Evolutionary conservation across 176 grass and related monocot species (phyloP).

Genomic region (Musa itinerans): DNA sequence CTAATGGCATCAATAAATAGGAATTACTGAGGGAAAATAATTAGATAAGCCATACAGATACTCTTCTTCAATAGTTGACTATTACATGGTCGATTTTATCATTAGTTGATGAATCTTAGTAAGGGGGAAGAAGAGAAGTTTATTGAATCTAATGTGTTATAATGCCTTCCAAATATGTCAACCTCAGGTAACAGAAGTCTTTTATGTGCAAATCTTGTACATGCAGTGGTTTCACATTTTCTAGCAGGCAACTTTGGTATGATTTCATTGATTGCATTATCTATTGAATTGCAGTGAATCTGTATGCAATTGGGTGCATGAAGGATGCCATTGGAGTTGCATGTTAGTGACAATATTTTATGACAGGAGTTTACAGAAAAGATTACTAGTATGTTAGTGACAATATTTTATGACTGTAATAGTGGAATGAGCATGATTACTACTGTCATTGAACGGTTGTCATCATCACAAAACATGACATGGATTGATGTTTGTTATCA

Average conservation of each 20-base stretch:
- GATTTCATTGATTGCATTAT: no score
- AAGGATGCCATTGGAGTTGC: no score
- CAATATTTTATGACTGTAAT: no score
- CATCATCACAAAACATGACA: neutral
- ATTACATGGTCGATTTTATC: neutral
- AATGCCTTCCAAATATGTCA: neutral
- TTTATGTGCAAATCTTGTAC: neutral
- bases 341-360: no score
- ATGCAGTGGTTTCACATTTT: neutral
- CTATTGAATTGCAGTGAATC: no score
- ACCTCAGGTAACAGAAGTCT: neutral
- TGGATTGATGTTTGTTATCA: neutral
- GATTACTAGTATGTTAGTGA: no score
- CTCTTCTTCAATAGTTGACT: neutral
- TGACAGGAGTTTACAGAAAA: no score
- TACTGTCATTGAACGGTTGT: neutral
- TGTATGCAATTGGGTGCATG: no score
- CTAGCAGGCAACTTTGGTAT: no score
- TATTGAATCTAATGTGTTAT: neutral
- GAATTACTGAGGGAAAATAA: neutral
- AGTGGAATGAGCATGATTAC: neutral
- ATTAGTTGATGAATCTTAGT: neutral
- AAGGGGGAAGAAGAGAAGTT: neutral
- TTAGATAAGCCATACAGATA: neutral
- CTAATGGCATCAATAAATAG: conserved; percentile 1